Evolutionary conservation across 805 yeast genomes (phyloP).

Genomic region (Komagataella pseudopastoris): DNA sequence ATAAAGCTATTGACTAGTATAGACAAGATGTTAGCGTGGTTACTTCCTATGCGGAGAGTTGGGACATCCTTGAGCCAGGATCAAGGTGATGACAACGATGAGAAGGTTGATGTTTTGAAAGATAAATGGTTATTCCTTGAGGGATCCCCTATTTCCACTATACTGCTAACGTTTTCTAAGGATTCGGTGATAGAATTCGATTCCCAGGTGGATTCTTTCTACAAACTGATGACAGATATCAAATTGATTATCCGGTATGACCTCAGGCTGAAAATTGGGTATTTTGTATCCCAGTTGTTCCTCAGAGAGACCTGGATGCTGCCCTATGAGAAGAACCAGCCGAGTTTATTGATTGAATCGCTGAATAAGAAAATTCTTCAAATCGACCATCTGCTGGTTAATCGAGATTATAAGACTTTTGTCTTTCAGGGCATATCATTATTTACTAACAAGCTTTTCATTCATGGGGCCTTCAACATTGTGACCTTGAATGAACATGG

Average conservation of each 20-base stretch:
- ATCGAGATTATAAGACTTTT: not conserved
- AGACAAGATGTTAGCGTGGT: not conserved
- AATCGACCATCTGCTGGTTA: not conserved
- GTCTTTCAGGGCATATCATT: slow-evolving; percentile 34
- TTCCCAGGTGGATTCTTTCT: not conserved
- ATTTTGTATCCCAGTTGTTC: slow-evolving; percentile 35
- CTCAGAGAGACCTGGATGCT: slow-evolving; percentile 36
- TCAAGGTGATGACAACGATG: not conserved
- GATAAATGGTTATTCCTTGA: not conserved
- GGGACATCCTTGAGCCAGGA: not conserved
- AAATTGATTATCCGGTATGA: slow-evolving; percentile 43
- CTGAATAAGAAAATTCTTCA: not conserved
- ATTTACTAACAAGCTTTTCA: slow-evolving; percentile 36
- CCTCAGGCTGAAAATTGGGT: slow-evolving; percentile 36
- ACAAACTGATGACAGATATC: slow-evolving; percentile 7
- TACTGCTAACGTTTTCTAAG: not conserved
- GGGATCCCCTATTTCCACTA: not conserved
- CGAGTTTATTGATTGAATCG: not conserved
- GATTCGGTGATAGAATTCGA: not conserved
- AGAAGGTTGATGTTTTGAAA: not conserved
- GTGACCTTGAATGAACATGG: slow-evolving; percentile 42
- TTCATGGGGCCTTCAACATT: slow-evolving; percentile 37
- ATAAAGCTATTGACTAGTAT: not conserved
- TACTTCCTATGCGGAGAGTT: not conserved
- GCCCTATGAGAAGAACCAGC: slow-evolving; percentile 29